phyloP scores from a whole-genome alignment of 768 basidiomycete genomes.

The Chalciporus pseudorubinellus region DNA sequence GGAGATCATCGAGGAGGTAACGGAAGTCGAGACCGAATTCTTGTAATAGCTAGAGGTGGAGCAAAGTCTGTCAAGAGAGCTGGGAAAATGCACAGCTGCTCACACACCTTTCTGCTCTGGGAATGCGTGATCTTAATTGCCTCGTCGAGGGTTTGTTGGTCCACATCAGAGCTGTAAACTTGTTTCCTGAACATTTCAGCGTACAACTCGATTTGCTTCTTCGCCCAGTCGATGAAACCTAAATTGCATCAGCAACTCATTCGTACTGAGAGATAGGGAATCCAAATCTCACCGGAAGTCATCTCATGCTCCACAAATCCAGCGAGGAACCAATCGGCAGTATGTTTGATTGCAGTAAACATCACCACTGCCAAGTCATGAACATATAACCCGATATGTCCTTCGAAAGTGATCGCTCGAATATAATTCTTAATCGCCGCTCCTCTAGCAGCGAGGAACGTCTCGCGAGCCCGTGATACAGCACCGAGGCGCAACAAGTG shows the following conservation, averaged over 20 bases:
- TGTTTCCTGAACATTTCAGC: slow-evolving; percentile 86
- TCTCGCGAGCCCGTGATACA: slow-evolving; percentile 72
- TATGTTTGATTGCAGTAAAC: slow-evolving; percentile 95
- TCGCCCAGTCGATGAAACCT: slow-evolving; percentile 97
- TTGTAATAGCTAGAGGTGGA: slow-evolving; percentile 77
- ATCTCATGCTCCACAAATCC: slow-evolving; percentile 96
- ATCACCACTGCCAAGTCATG: slow-evolving; percentile 84
- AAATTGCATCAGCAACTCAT: background rate
- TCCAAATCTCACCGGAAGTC: slow-evolving; percentile 69
- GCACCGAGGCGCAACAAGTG: slow-evolving; percentile 75
- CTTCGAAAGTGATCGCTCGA: slow-evolving; percentile 88
- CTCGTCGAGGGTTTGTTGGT: slow-evolving; percentile 68
- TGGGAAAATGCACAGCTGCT: background rate
- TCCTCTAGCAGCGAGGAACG: slow-evolving; percentile 78
- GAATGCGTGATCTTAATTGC: slow-evolving; percentile 71
- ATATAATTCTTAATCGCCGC: slow-evolving; percentile 73
- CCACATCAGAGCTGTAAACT: slow-evolving; percentile 82
- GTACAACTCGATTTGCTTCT: slow-evolving; percentile 77
- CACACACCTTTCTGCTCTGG: slow-evolving; percentile 79
- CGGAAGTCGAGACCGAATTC: slow-evolving; percentile 95
- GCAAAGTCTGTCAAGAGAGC: background rate
- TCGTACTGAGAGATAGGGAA: background rate
- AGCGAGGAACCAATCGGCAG: slow-evolving; percentile 95
- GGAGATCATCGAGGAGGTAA: slow-evolving; percentile 78
- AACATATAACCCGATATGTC: slow-evolving; percentile 81